Conservation (phyloP, 1,139 yeast genomes). For the Candida sanyaensis region DNA sequence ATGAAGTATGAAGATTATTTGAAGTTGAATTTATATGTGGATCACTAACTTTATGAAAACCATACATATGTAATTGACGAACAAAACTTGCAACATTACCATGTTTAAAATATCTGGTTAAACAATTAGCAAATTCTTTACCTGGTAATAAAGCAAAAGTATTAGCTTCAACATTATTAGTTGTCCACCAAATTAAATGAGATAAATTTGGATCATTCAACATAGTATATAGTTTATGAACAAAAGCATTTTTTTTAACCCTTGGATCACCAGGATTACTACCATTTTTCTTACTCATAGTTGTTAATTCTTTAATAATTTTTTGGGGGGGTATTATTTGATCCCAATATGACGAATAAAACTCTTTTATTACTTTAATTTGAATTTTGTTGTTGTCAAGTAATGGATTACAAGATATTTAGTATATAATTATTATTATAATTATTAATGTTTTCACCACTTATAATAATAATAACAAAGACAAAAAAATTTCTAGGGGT, state of each 20-base stretch:
- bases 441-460: no score
- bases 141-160: conserved; percentile 66
- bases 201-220: conserved; percentile 51
- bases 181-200: conserved; percentile 76
- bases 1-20: background rate
- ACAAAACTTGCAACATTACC: conserved; percentile 51
- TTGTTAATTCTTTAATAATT: background rate
- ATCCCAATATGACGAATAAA: no score
- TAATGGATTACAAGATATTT: no score
- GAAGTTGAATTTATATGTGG: conserved; percentile 11
- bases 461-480: no score
- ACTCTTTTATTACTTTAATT: no score
- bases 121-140: conserved; percentile 45
- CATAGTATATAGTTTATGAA: conserved; percentile 63
- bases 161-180: conserved; percentile 52
- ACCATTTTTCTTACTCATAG: conserved; percentile 21
- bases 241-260: conserved; percentile 62
- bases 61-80: conserved; percentile 51
- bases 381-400: no score
- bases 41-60: conserved; percentile 56
- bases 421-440: no score
- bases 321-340: no score
- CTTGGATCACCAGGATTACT: conserved; percentile 21
- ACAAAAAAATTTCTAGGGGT: no score
- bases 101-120: conserved; percentile 46